Evolutionary conservation across 148 eudicot genomes (phyloP).

Genomic region (Cornus controversa): DNA sequence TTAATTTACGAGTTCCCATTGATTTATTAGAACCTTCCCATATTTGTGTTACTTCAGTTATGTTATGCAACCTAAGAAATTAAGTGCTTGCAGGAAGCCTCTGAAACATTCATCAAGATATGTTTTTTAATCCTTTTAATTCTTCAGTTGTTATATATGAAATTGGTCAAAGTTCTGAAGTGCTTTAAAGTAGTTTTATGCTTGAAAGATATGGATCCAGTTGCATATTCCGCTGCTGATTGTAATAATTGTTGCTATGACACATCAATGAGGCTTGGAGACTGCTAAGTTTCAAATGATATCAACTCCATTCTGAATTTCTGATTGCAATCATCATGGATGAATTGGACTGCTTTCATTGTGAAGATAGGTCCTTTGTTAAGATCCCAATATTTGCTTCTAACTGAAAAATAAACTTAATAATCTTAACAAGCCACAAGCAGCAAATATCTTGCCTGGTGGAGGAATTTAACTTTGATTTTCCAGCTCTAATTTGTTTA

Average conservation of each 20-base stretch:
- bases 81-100: not conserved
- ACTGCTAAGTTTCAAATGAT: not conserved
- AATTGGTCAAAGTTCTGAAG: not conserved
- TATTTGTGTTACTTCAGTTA: not conserved
- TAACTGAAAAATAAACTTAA: not conserved
- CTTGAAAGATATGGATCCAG: not conserved
- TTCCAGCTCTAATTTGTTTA: conserved; percentile 2
- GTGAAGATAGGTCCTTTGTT: not conserved
- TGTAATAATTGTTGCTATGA: not conserved
- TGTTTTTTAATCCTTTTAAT: not conserved
- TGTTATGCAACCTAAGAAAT: not conserved
- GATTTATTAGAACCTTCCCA: not conserved
- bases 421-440: not conserved
- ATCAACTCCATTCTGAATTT: not conserved
- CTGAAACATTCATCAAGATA: not conserved
- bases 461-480: not conserved
- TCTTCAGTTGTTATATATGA: not conserved
- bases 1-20: not conserved
- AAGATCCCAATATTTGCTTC: not conserved
- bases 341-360: not conserved
- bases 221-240: not conserved
- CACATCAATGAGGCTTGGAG: not conserved
- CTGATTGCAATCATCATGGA: not conserved
- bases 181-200: not conserved
- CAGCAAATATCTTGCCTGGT: not conserved